phyloP scores from a whole-genome alignment of 331 rosid genomes.

The Quercus phellos region DNA sequence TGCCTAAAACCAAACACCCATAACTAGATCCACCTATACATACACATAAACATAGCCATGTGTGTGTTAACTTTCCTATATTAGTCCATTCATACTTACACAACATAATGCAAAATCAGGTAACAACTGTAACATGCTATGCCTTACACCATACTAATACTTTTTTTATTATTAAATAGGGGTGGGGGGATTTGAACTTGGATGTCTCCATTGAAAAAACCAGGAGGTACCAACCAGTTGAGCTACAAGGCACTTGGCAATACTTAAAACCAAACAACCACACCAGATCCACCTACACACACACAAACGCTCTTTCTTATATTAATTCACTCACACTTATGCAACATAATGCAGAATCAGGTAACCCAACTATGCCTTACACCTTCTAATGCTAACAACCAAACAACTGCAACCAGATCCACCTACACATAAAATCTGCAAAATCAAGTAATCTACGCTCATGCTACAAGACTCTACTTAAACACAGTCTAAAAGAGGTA shows the following conservation, averaged over 20 bases:
- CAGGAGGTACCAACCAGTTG: too few species aligned
- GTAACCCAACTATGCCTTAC: background rate
- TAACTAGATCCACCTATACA: background rate
- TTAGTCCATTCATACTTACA: background rate
- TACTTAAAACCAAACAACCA: slow-evolving; percentile 2
- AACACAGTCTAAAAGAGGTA: too few species aligned
- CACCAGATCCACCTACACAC: too few species aligned
- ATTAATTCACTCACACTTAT: too few species aligned
- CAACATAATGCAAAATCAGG: too few species aligned
- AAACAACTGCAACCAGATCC: slow-evolving; percentile 3
- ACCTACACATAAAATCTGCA: background rate
- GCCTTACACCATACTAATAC: background rate
- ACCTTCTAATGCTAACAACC: background rate
- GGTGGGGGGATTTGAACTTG: too few species aligned
- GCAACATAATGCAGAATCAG: too few species aligned
- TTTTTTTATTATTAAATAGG: too few species aligned
- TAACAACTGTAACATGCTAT: background rate
- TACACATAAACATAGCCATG: background rate
- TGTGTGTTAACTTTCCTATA: background rate
- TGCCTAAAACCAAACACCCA: slow-evolving; percentile 4
- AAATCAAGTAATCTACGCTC: too few species aligned
- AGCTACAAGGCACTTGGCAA: background rate
- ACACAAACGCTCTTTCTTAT: too few species aligned
- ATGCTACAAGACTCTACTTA: too few species aligned
- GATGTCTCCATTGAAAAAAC: too few species aligned